These are phyloP conservation scores for Fomitopsis palustris DNA, from an alignment of 1,284 basidiomycete genomes.

Conservation along the genomic window DNA sequence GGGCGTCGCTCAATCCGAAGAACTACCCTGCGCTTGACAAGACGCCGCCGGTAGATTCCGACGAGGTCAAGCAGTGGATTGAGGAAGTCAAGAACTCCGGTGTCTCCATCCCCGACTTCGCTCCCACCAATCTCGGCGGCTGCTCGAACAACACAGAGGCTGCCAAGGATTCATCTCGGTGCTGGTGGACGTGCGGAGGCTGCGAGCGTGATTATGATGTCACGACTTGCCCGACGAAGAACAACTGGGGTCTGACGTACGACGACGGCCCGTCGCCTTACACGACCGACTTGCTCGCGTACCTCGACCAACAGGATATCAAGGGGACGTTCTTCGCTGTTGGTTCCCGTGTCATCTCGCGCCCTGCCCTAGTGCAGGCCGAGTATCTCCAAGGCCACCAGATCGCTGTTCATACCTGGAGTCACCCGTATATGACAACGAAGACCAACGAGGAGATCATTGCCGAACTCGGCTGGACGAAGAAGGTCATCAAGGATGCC, in stretches of 20 bases:
- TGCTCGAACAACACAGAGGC: conserved; percentile 63
- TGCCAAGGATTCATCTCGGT: conserved; percentile 48
- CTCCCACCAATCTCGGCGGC: conserved; percentile 49
- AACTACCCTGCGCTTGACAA: conserved; percentile 74
- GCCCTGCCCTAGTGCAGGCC: conserved; percentile 59
- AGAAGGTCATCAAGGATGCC: conserved; percentile 79
- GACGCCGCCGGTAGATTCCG: conserved; percentile 64
- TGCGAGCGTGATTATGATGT: conserved; percentile 72
- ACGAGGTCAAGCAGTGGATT: conserved; percentile 74
- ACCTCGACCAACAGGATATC: conserved; percentile 63
- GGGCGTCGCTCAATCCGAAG: conserved; percentile 20
- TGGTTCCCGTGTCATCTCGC: conserved; percentile 70
- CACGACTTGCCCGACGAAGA: conserved; percentile 66
- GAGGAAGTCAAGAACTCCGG: conserved; percentile 54
- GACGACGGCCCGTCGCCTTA: conserved; percentile 80
- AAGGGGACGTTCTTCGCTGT: conserved; percentile 88
- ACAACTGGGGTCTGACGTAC: conserved; percentile 71
- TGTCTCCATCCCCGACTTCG: conserved; percentile 50
- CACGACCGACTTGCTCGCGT: conserved; percentile 70
- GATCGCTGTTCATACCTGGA: conserved; percentile 69
- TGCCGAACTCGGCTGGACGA: conserved; percentile 86
- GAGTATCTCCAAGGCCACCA: conserved; percentile 78
- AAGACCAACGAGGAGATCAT: conserved; percentile 82
- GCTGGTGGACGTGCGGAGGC: conserved; percentile 89
- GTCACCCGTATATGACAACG: conserved; percentile 69